Conservation (phyloP, 2,329 filamentous ascomycete genomes). For the Botrytis medusae region DNA sequence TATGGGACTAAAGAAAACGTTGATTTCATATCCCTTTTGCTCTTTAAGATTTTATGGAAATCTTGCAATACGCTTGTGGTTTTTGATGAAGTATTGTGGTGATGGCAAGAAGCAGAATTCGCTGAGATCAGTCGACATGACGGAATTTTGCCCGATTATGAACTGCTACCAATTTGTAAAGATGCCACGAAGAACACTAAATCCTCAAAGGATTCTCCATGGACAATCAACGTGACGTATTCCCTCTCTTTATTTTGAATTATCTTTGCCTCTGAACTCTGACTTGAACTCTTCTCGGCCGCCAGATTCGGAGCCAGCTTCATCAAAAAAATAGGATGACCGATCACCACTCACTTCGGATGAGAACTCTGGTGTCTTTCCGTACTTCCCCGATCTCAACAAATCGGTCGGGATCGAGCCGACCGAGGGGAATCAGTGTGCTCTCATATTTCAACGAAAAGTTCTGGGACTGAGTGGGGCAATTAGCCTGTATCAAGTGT, state of each 20-base stretch:
- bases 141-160: background rate
- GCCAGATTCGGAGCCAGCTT: background rate
- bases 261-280: background rate
- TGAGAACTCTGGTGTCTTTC: background rate
- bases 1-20: background rate
- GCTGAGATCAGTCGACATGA: background rate
- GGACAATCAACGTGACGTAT: background rate
- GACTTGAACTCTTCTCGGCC: background rate
- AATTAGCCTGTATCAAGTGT: no score
- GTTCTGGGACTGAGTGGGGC: background rate
- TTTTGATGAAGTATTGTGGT: background rate
- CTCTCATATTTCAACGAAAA: background rate
- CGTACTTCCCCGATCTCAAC: background rate
- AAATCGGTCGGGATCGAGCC: no score
- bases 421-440: background rate
- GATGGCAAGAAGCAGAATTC: background rate
- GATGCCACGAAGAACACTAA: background rate
- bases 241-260: background rate
- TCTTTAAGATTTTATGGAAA: background rate
- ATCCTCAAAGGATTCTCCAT: fast-evolving
- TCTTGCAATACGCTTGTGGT: background rate
- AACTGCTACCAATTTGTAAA: background rate
- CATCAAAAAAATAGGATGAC: background rate
- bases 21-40: fast-evolving
- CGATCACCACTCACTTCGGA: background rate